phyloP scores from a whole-genome alignment of 78 protist genomes.

The Bigelowiella natans region DNA sequence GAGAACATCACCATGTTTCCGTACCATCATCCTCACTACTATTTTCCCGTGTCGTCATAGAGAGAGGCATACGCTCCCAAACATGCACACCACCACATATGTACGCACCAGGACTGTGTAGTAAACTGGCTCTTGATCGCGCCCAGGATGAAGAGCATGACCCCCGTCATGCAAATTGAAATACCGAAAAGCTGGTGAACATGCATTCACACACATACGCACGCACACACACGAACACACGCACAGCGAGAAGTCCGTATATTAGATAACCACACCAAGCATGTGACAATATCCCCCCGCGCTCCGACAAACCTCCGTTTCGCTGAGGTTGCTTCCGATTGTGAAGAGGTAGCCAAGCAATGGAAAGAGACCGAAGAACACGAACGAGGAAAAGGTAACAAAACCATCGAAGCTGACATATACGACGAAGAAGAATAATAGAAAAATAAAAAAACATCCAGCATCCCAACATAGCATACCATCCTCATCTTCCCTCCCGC shows the following conservation, averaged over 20 bases:
- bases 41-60: too few relatives aligned
- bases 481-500: too few relatives aligned
- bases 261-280: not conserved
- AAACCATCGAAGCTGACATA: not conserved
- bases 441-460: not conserved
- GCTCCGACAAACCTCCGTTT: not conserved
- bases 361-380: slow-evolving; percentile 5
- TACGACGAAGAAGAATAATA: not conserved
- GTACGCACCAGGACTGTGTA: not conserved
- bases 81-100: too few relatives aligned
- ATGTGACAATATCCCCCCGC: too few relatives aligned
- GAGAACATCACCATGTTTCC: too few relatives aligned
- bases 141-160: slow-evolving; percentile 1
- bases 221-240: not conserved
- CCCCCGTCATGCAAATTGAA: not conserved
- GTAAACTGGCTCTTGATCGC: slow-evolving; percentile 9
- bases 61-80: too few relatives aligned
- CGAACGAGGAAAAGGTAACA: not conserved
- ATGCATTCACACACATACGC: not conserved
- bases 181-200: not conserved
- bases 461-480: too few relatives aligned
- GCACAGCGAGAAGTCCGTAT: not conserved
- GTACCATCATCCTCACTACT: too few relatives aligned
- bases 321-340: not conserved
- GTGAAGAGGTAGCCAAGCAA: not conserved